Conservation (phyloP, 805 yeast genomes). For the Brettanomyces nanus region DNA sequence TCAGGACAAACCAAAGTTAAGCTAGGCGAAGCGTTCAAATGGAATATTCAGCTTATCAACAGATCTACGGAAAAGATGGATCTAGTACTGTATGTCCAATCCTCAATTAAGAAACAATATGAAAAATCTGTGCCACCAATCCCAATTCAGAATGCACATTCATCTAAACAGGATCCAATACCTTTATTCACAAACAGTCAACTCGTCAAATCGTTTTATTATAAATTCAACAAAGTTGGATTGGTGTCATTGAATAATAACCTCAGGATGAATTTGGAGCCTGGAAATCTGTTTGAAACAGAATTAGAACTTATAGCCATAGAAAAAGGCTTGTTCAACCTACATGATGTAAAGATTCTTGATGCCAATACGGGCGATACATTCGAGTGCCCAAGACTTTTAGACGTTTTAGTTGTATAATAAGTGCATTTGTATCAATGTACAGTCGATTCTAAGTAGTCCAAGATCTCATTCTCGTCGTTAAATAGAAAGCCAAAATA, state of each 20-base stretch:
- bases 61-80: conserved; percentile 41
- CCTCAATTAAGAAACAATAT: conserved; percentile 25
- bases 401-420: conserved; percentile 55
- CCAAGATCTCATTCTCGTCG: conserved; percentile 19
- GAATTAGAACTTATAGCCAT: conserved; percentile 53
- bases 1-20: conserved; percentile 53
- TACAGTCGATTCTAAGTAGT: conserved; percentile 10
- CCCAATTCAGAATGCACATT: conserved; percentile 21
- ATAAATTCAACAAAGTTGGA: conserved; percentile 42
- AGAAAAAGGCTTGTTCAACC: conserved; percentile 53
- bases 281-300: conserved; percentile 56
- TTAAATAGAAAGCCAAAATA: conserved; percentile 23
- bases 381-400: conserved; percentile 58
- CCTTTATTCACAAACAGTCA: conserved; percentile 24
- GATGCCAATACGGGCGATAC: conserved; percentile 61
- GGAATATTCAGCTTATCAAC: conserved; percentile 64
- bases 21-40: conserved; percentile 51
- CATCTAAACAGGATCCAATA: conserved; percentile 16
- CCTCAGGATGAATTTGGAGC: conserved; percentile 49
- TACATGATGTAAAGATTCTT: conserved; percentile 57
- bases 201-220: conserved; percentile 21
- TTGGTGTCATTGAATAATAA: conserved; percentile 59
- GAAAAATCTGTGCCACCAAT: conserved; percentile 30
- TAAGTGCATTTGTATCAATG: conserved; percentile 1
- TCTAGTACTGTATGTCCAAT: conserved; percentile 41